A percentile compares a stretch with the other conserved stretches of the same genome.
Evolutionary conservation across 2,329 filamentous ascomycete species (phyloP).

Genomic region (Niveomyces coronatus): DNA sequence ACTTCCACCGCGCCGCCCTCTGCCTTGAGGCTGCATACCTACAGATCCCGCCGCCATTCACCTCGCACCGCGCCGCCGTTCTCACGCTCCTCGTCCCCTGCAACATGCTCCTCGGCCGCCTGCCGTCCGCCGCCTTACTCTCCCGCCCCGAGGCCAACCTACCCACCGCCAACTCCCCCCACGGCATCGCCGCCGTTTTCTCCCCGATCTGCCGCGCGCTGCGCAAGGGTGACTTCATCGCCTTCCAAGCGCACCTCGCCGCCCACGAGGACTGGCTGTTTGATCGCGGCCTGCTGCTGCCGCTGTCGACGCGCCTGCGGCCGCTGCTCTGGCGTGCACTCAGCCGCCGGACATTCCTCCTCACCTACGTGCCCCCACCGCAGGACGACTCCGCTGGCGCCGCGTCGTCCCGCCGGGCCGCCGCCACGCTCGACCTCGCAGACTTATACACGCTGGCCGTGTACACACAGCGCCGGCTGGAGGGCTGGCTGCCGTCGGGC

Average conservation of each 20-base stretch:
- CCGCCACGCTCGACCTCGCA: conserved; percentile 64
- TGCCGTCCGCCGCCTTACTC: conserved; percentile 60
- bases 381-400: too few relatives aligned
- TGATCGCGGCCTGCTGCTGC: conserved; percentile 62
- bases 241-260: conserved; percentile 61
- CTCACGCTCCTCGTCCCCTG: conserved; percentile 74
- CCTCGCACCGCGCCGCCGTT: conserved; percentile 66
- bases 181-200: conserved; percentile 57
- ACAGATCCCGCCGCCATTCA: conserved; percentile 51
- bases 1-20: conserved; percentile 66
- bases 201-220: conserved; percentile 63
- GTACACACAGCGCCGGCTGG: conserved; percentile 54
- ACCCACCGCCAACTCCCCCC: too few relatives aligned
- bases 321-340: conserved; percentile 78
- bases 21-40: conserved; percentile 73
- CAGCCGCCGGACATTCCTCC: conserved; percentile 64
- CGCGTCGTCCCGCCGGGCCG: conserved; percentile 49
- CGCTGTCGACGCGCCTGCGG: conserved; percentile 66
- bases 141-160: conserved; percentile 60
- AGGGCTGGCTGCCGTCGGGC: conserved; percentile 41
- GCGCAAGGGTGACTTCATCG: conserved; percentile 60
- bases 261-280: conserved; percentile 63
- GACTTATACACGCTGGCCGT: conserved; percentile 55
- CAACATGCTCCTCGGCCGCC: conserved; percentile 76
- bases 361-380: conserved; percentile 62